A percentile compares a stretch with the other conserved stretches of the same genome.
Evolutionary conservation across 495 filamentous ascomycete genomes (phyloP).

Genomic region (Xylaria scruposa): DNA sequence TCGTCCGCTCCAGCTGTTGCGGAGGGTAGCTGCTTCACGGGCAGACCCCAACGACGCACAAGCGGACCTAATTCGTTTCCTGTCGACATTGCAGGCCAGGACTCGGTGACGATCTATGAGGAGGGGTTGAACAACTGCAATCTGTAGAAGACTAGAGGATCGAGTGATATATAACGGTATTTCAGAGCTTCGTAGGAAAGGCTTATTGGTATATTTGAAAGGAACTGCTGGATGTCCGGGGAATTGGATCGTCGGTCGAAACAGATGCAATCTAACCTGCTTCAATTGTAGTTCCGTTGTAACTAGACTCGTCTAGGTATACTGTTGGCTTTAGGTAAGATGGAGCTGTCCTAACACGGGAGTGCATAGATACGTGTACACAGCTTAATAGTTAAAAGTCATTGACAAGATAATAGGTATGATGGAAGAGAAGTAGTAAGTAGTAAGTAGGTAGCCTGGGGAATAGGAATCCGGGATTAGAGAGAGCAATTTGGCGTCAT

Average conservation of each 20-base stretch:
- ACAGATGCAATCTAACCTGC: background rate
- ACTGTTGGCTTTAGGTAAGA: background rate
- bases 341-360: background rate
- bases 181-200: background rate
- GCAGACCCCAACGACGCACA: constrained; percentile 52
- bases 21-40: constrained; percentile 46
- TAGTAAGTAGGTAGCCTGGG: background rate
- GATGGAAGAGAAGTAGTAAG: background rate
- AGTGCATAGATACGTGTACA: background rate
- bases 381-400: background rate
- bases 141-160: background rate
- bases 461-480: background rate
- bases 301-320: background rate
- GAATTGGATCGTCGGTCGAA: background rate
- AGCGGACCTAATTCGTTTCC: constrained; percentile 37
- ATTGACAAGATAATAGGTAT: background rate
- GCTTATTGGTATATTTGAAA: background rate
- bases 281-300: constrained; percentile 2
- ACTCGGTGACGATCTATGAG: background rate
- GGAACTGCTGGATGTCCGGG: background rate
- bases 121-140: background rate
- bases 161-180: background rate
- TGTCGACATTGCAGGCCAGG: background rate
- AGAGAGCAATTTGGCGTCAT: background rate
- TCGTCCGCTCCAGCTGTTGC: constrained; percentile 35